A percentile compares a stretch with the other conserved stretches of the same genome.
Evolutionary conservation across 2,329 filamentous ascomycete species (phyloP).

Genomic region (Cladosporium sp.): DNA sequence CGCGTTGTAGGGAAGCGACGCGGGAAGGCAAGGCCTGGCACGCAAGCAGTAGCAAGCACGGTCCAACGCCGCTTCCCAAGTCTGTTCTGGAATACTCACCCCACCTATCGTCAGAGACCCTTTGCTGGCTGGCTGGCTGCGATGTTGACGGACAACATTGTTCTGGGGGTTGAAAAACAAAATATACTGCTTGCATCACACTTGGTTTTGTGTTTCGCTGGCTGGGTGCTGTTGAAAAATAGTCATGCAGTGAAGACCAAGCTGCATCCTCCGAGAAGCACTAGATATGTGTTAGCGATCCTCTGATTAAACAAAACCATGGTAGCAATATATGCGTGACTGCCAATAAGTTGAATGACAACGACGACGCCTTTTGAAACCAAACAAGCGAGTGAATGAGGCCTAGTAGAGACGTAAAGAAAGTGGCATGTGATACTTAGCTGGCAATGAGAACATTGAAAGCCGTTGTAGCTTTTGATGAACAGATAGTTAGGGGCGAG

Average conservation of each 20-base stretch:
- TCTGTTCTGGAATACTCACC: neutral
- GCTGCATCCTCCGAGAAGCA: neutral
- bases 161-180: neutral
- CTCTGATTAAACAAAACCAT: neutral
- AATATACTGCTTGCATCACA: neutral
- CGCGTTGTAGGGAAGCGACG: slow-evolving; percentile 8
- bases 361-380: neutral
- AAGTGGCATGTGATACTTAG: neutral
- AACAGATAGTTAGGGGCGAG: neutral
- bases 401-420: neutral
- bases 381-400: neutral
- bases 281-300: neutral
- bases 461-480: neutral
- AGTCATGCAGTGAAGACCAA: neutral
- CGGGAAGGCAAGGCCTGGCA: neutral
- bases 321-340: neutral
- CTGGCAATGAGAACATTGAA: too few species aligned
- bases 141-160: neutral
- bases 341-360: neutral
- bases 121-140: neutral
- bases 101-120: slow-evolving; percentile 2
- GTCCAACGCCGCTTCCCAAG: neutral
- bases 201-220: neutral
- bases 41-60: neutral
- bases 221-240: neutral